A percentile compares a stretch with the other conserved stretches of the same genome.
Evolutionary conservation across 495 filamentous ascomycete genomes (phyloP).

Genomic region (Aspergillus nidulans): DNA sequence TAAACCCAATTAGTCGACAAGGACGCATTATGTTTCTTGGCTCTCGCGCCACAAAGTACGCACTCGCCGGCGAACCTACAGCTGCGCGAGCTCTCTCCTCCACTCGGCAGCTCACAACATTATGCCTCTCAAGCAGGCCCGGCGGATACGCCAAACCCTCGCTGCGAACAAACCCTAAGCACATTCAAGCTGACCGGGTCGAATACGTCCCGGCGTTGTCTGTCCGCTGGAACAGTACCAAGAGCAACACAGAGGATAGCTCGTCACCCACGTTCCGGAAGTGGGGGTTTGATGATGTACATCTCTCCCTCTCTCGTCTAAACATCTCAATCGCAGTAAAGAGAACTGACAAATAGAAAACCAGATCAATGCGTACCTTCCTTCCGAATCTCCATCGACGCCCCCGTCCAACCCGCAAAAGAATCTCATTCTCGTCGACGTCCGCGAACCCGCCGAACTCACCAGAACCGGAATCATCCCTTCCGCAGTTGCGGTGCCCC

Average conservation of each 20-base stretch:
- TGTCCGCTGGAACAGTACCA: constrained; percentile 25
- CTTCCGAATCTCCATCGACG: constrained; percentile 17
- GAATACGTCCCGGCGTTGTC: not conserved
- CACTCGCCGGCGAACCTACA: constrained; percentile 2
- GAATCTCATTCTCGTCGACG: constrained; percentile 53
- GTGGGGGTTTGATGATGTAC: constrained; percentile 45
- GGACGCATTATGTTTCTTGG: constrained; percentile 8
- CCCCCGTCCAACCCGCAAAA: constrained; percentile 19
- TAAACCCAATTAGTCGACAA: constrained; percentile 20
- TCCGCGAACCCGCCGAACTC: constrained; percentile 82
- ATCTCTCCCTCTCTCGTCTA: constrained; percentile 1
- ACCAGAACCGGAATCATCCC: constrained; percentile 68
- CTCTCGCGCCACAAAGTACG: constrained; percentile 13
- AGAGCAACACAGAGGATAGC: not conserved
- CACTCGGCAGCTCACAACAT: constrained; percentile 9
- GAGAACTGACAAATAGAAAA: constrained; percentile 2
- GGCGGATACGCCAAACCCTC: constrained; percentile 9
- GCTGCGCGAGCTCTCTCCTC: not conserved
- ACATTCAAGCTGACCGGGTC: not conserved
- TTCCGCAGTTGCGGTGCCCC: constrained; percentile 70
- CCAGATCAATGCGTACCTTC: constrained; percentile 40
- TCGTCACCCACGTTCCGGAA: constrained; percentile 16
- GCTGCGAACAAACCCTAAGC: not conserved
- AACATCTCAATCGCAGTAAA: not conserved
- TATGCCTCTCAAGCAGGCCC: constrained; percentile 15